These are phyloP conservation scores for Aspergillaceae sp. DNA, from an alignment of 2,329 filamentous ascomycete species.

Conservation along the genomic window DNA sequence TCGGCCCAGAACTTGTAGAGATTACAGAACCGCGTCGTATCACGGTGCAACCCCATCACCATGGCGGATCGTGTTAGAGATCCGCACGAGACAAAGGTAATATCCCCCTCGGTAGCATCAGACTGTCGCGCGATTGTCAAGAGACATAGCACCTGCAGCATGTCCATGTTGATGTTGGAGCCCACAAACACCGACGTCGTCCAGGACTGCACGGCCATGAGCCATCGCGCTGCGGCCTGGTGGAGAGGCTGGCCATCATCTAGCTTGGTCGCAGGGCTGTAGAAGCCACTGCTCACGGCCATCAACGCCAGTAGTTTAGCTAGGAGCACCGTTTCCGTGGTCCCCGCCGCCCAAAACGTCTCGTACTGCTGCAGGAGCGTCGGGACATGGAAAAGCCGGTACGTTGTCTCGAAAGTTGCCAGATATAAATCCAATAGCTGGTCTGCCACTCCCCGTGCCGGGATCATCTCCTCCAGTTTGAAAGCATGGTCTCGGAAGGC, in stretches of 20 bases:
- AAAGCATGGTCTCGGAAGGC: slow-evolving; percentile 23
- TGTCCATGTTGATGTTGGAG: slow-evolving; percentile 20
- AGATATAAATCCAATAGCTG: slow-evolving; percentile 48
- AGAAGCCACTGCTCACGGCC: slow-evolving; percentile 40
- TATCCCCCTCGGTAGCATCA: slow-evolving; percentile 22
- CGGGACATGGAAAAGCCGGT: slow-evolving; percentile 51
- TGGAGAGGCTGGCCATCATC: slow-evolving; percentile 35
- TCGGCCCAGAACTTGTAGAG: slow-evolving; percentile 34
- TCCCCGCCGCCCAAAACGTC: slow-evolving; percentile 41
- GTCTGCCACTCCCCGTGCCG: slow-evolving; percentile 39
- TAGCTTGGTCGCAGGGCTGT: slow-evolving; percentile 11
- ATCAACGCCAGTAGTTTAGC: slow-evolving; percentile 31
- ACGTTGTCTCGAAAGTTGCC: slow-evolving; percentile 48
- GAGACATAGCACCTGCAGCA: slow-evolving; percentile 27
- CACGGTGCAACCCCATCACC: slow-evolving; percentile 35
- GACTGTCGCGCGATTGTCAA: slow-evolving; percentile 26
- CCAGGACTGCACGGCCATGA: slow-evolving; percentile 28
- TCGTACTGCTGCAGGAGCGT: slow-evolving; percentile 51
- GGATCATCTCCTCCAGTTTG: slow-evolving; percentile 34
- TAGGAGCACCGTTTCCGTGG: slow-evolving; percentile 40
- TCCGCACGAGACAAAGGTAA: slow-evolving; percentile 31
- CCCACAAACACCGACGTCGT: slow-evolving; percentile 24
- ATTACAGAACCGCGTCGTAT: slow-evolving; percentile 27
- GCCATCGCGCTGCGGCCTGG: slow-evolving; percentile 38
- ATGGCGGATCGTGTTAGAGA: slow-evolving; percentile 34